Percentiles rank a stretch among this genome's conserved stretches.
These are phyloP conservation scores for Aspergillus niger DNA, from an alignment of 2,329 filamentous ascomycete species.

Conservation along the genomic window DNA sequence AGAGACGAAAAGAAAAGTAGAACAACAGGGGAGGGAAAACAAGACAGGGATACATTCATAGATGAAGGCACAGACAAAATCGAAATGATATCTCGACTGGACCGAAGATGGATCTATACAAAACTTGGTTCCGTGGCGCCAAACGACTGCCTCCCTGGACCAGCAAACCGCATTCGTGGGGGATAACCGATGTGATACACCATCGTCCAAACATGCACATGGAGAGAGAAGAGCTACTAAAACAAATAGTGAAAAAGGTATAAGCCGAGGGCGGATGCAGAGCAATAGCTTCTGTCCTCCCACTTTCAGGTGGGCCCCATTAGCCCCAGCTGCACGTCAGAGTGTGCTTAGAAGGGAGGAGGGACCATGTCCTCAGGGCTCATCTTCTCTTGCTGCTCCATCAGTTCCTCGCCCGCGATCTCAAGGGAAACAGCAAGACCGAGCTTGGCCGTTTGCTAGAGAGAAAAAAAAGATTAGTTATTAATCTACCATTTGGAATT, in stretches of 20 bases:
- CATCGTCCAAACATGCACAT: conserved; percentile 36
- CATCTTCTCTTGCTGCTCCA: conserved; percentile 73
- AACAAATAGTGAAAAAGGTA: conserved; percentile 40
- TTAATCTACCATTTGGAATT: conserved; percentile 5
- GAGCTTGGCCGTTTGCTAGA: conserved; percentile 89
- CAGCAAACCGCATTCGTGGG: conserved; percentile 36
- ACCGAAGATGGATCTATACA: conserved; percentile 43
- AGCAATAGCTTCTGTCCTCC: conserved; percentile 12
- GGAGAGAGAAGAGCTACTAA: conserved; percentile 49
- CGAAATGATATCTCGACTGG: conserved; percentile 19
- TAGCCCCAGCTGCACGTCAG: conserved; percentile 16
- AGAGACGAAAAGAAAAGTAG: conserved; percentile 25
- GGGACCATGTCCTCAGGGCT: conserved; percentile 47
- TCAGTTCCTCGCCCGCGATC: conserved; percentile 78
- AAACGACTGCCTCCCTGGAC: conserved; percentile 38
- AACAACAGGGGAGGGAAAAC: conserved; percentile 22
- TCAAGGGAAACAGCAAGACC: conserved; percentile 93
- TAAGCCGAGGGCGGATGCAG: conserved; percentile 25
- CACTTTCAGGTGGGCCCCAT: conserved; percentile 15
- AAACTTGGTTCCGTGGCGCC: conserved; percentile 41
- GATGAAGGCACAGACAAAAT: conserved; percentile 28
- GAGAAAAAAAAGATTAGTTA: conserved; percentile 19
- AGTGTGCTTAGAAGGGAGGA: conserved; percentile 50
- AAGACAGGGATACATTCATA: conserved; percentile 30
- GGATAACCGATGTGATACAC: conserved; percentile 35